Evolutionary conservation across 176 grass and related monocot genomes (phyloP), one percentile per base, ranked within the genome.

Genomic region (Phoenix roebelenii): DNA sequence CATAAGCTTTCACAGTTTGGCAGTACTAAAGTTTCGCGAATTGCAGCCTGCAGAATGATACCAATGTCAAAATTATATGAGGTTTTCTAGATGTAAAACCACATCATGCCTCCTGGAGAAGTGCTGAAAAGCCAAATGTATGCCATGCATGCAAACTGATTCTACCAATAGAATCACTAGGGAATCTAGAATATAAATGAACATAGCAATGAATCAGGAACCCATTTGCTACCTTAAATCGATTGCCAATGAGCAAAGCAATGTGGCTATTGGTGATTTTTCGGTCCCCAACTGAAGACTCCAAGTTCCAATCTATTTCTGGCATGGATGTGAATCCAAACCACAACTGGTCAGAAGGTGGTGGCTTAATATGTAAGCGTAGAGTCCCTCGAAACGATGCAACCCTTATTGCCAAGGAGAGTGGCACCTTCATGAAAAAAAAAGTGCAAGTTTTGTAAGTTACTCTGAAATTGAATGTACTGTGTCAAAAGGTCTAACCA

Each of bases 1-100:
- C 71, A n/a, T 60, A 92, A 76, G 70, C 76, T 80, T 61, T 98
- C 93, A 71, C 84, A 98, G n/a, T 92, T 98, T 3, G 93, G 93
- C 22, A 92, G 76, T 22, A 98, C 81, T 60, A 98, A 56, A 30
- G 58, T 88, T 29, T 90, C 73, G 23, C 76, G 74, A 66, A 92
- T 70, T 16, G 84, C 75, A 67, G 87, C 81, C 93, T 98, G 83
- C 32, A 50, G 28, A 20, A 55, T 22, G 60, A 59, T 23, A 16
- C n/a, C 4, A 65, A 26, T 72, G 61, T 30, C 49, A 59, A 50
- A 50, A 58, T 66, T 75, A 17, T 15, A 57, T 20, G 24, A 22
- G 4, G n/a, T 55, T 51, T 74, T 22, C 79, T 35, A 79, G 18
- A 63, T 4, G 23, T 64, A 16, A 5, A 23, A 26, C 6, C 30